Conservation (phyloP, 768 basidiomycete species). For the Macrolepiota fuliginosa region DNA sequence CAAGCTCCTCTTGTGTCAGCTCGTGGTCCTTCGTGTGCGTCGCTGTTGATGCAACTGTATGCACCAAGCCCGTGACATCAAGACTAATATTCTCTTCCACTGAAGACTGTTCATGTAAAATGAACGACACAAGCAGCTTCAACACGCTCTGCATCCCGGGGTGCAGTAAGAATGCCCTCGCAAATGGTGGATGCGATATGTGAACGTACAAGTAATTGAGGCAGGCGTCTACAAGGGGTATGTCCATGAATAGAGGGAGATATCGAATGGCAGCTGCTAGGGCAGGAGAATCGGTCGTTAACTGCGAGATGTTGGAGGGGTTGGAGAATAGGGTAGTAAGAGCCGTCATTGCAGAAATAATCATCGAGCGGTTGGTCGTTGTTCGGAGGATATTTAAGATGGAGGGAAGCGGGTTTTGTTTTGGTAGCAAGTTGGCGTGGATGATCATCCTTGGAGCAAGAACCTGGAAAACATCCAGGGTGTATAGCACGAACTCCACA, state of each 20-base stretch:
- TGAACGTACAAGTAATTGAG: conserved; percentile 76
- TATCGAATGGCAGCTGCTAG: conserved; percentile 65
- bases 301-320: conserved; percentile 51
- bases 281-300: conserved; percentile 55
- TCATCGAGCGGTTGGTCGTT: conserved; percentile 72
- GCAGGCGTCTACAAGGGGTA: conserved; percentile 64
- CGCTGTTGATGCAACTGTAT: conserved; percentile 54
- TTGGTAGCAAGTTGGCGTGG: conserved; percentile 27
- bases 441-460: conserved; percentile 47
- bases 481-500: conserved; percentile 68
- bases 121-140: conserved; percentile 61
- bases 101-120: conserved; percentile 61
- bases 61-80: conserved; percentile 58
- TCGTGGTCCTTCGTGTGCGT: conserved; percentile 56
- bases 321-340: conserved; percentile 64
- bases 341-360: conserved; percentile 60
- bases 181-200: conserved; percentile 70
- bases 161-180: conserved; percentile 73
- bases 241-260: conserved; percentile 72
- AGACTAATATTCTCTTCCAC: conserved; percentile 61
- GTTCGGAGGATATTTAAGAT: conserved; percentile 52
- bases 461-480: conserved; percentile 68
- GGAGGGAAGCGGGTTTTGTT: conserved; percentile 51
- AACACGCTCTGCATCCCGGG: conserved; percentile 68
- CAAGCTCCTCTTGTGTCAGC: conserved; percentile 68